phyloP scores from a whole-genome alignment of 2,329 filamentous ascomycete species.

The Sclerotinia glacialis region DNA sequence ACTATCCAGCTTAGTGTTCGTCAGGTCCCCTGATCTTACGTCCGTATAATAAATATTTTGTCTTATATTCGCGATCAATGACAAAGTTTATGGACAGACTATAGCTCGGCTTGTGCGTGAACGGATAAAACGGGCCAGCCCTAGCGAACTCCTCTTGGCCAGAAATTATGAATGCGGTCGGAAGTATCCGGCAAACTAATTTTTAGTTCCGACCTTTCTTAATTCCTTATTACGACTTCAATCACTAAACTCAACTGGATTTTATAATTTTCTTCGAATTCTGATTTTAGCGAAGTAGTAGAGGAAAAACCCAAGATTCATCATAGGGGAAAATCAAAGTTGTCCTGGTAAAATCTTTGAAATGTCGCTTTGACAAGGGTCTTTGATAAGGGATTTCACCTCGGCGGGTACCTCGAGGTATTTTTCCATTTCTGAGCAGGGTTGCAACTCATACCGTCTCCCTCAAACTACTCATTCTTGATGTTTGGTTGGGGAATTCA shows the following conservation, averaged over 20 bases:
- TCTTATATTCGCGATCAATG: not conserved
- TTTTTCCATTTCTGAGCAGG: not conserved
- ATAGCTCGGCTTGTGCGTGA: constrained; percentile 8
- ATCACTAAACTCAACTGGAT: not conserved
- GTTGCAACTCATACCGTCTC: not conserved
- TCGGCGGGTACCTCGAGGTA: not conserved
- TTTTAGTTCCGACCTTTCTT: not conserved
- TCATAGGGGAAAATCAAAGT: not conserved
- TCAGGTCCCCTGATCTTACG: not conserved
- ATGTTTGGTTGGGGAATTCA: not conserved
- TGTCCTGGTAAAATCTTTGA: constrained; percentile 3
- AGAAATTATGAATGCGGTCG: not conserved
- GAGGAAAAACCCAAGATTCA: not conserved
- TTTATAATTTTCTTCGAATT: not conserved
- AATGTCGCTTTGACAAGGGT: not conserved
- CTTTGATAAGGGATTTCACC: not conserved
- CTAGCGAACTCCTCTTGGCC: not conserved
- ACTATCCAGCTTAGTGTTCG: too few species aligned
- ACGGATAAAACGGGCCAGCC: constrained; percentile 3
- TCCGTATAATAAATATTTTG: not conserved
- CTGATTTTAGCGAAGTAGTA: not conserved
- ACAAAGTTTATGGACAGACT: not conserved
- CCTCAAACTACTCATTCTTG: not conserved
- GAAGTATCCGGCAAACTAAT: not conserved
- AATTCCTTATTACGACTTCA: constrained; percentile 4